These are phyloP conservation scores for Suhomyces sp. DNA, from an alignment of 805 yeast species.

Conservation along the genomic window DNA sequence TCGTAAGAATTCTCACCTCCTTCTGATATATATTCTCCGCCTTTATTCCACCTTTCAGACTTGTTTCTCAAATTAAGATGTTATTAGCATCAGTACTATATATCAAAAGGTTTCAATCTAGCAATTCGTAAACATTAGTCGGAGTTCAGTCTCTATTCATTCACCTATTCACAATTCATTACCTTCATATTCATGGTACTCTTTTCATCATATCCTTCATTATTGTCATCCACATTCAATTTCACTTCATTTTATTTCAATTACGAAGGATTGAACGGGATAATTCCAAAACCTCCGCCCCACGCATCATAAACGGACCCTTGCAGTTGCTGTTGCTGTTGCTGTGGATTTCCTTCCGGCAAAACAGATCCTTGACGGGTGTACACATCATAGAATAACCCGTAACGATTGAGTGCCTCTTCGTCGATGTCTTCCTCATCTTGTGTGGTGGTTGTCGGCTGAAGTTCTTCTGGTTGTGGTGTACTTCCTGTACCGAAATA, in stretches of 20 bases:
- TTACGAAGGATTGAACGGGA: constrained; percentile 42
- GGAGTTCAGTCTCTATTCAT: too few relatives aligned
- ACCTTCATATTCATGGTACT: too few relatives aligned
- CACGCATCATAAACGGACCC: constrained; percentile 29
- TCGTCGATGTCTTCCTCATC: constrained; percentile 34
- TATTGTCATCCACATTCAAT: neutral
- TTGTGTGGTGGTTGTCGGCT: neutral
- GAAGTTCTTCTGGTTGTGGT: constrained; percentile 1
- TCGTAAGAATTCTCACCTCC: too few relatives aligned
- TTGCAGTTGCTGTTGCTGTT: constrained; percentile 8
- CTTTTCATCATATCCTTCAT: neutral
- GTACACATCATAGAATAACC: constrained; percentile 38
- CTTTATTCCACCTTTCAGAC: too few relatives aligned
- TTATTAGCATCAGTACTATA: too few relatives aligned
- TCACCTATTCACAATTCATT: too few relatives aligned
- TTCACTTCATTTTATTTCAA: too few relatives aligned
- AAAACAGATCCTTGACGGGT: constrained; percentile 31
- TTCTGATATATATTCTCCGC: too few relatives aligned
- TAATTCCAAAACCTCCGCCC: constrained; percentile 36
- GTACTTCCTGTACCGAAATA: constrained; percentile 3
- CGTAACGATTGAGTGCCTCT: constrained; percentile 35
- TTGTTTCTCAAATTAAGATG: too few relatives aligned
- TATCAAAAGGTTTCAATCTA: too few relatives aligned
- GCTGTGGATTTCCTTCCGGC: constrained; percentile 15
- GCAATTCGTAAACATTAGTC: too few relatives aligned